Evolutionary conservation across 768 basidiomycete species (phyloP), one percentile per base, ranked within the genome.

Genomic region (Russula dissimulans): DNA sequence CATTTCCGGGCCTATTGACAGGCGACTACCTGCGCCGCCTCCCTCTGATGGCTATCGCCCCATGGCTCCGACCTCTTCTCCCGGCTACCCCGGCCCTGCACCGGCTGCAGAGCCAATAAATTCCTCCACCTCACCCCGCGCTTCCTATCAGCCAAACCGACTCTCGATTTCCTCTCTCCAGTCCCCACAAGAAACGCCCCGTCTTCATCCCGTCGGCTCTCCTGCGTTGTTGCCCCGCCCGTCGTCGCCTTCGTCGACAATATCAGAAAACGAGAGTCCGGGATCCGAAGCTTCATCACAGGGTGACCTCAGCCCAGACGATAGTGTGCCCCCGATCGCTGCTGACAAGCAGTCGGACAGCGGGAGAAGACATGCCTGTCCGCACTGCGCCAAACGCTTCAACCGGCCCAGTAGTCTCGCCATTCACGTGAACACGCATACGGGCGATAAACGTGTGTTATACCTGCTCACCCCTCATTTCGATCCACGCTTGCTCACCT

Each of bases 371-470:
- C 74, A 76, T 42, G 65, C 66, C 32, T 76, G 75, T 62, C 69
- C 69, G 1, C 79, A 78, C 22, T 87, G 85, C 69, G 71, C 69
- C 51, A 86, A 86, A 69, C 76, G 84, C 6, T 86, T 87, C 71
- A 85, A 85, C 69, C 76, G 86, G 7, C 86, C 86, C 7, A 84
- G 82, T 63, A 85, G 84, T 68, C 74, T 86, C 50, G 73, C 78
- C 31, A 85, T 85, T 44, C 85, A 86, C 67, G 75, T 81, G 51
- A 85, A 85, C 66, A 85, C 82, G 1, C 85, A 87, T 67, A 85
- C 83, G 4, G 85, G 85, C 12, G 83, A 77, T 18, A 85, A 82
- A 61, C 85, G 85, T 87, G 68, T 69, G 84, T 48, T 70, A 14
- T 11, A 32, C 58, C 14, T 51, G 31, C 11, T 26, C 14, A 8